Evolutionary conservation across 2,329 filamentous ascomycete species (phyloP), one percentile per base, ranked within the genome.

Genomic region (Harringtonia lauricola): DNA sequence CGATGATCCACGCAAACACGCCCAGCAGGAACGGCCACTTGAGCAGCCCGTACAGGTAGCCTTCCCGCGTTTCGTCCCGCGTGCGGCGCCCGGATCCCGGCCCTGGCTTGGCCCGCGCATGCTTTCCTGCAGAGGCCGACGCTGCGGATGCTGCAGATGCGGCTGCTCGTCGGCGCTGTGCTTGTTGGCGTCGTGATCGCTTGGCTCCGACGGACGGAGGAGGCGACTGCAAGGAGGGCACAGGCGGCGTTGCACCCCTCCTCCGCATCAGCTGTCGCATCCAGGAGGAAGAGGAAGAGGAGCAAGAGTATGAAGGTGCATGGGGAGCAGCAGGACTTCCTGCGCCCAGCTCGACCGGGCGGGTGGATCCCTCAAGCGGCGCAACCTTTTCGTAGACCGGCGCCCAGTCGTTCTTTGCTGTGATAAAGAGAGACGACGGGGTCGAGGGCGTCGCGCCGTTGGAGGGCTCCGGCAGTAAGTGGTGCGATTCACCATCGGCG

Each of bases 381-480:
- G 48, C 24, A 19, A 89, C 72, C 45, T 75, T 80, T 58, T 90
- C 78, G 53, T 84, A 81, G 13, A 96, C 78, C 0, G 92, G 92
- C 15, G 86, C 81, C 92, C 92, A 98, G 67, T 98, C 92, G 60
- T 94, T 94, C 57, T 94, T 79, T 34, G 92, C 90, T 4, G 86
- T 85, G 55, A 96, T 86, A 59, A 89, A 88, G 40, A 76, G 52
- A 40, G 51, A 52, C 12, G 41, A 47, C 17, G 18, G 21, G 46
- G 31, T 44, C 39, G 24, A 45, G 30, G 47, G 59, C 4, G 64
- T 63, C 1, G 63, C 62, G 26, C 18, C 4, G 3, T 19, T 7
- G 24, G 24, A 8, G 4, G 17, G 26, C n/a, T n/a, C n/a, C 36
- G 24, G 22, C 8, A 13, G 36, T 7, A 9, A 19, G n/a, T 28